phyloP scores from a whole-genome alignment of 2,329 filamentous ascomycete species.

The Ophiosphaerella korrae region DNA sequence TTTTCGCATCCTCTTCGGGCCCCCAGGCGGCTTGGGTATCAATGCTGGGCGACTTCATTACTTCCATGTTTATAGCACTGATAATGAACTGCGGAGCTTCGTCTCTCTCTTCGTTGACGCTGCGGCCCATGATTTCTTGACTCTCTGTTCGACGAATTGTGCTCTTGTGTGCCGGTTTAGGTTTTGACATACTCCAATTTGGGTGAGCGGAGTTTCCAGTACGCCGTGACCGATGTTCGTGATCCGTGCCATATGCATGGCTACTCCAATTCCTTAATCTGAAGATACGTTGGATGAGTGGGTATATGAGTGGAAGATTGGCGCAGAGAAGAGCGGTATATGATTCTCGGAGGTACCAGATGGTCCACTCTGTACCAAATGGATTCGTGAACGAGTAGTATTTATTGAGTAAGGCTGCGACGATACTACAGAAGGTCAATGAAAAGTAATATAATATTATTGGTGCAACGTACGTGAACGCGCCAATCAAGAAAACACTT shows the following conservation, averaged over 20 bases:
- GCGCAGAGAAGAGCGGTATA: constrained; percentile 65
- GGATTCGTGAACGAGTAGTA: constrained; percentile 65
- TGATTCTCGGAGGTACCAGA: constrained; percentile 64
- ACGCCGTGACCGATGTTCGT: background rate
- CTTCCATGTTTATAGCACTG: constrained; percentile 32
- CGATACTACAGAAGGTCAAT: constrained; percentile 44
- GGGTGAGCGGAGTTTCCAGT: constrained; percentile 1
- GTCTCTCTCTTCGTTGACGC: constrained; percentile 4
- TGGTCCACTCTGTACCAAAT: constrained; percentile 62
- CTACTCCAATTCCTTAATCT: constrained; percentile 40
- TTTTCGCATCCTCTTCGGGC: constrained; percentile 14
- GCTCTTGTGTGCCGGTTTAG: constrained; percentile 15
- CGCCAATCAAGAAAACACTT: constrained; percentile 61
- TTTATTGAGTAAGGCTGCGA: constrained; percentile 65
- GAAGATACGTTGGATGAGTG: constrained; percentile 58
- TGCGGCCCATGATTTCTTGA: constrained; percentile 13
- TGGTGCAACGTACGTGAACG: constrained; percentile 36
- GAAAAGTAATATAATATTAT: background rate
- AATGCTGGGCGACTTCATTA: constrained; percentile 14
- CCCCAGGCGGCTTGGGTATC: constrained; percentile 18
- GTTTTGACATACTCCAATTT: constrained; percentile 18
- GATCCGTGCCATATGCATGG: constrained; percentile 18
- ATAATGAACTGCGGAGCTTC: constrained; percentile 28
- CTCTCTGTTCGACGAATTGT: constrained; percentile 24
- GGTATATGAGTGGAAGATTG: constrained; percentile 66